These are phyloP conservation scores for Nepenthes gracilis DNA, from an alignment of 148 eudicot genomes.

Conservation along the genomic window DNA sequence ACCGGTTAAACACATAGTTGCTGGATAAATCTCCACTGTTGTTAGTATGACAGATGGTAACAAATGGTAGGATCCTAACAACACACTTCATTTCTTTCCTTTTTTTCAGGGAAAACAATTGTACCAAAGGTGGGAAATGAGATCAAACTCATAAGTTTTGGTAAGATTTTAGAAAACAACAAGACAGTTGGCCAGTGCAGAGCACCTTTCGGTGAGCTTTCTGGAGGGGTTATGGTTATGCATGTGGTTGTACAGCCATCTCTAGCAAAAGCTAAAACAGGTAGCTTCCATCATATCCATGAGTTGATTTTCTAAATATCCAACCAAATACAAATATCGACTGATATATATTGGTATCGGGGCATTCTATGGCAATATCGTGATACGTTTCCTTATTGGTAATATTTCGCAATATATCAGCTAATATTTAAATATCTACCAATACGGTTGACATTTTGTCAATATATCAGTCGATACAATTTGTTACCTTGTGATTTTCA, in stretches of 20 bases:
- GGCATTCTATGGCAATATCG: too few species aligned
- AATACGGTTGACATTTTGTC: too few species aligned
- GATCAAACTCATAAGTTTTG: slow-evolving; percentile 77
- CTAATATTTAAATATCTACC: too few species aligned
- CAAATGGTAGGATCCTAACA: too few species aligned
- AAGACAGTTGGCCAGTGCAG: slow-evolving; percentile 88
- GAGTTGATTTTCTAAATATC: neutral
- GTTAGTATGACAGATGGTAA: too few species aligned
- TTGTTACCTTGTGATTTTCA: too few species aligned
- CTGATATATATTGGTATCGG: too few species aligned
- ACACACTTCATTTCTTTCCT: neutral
- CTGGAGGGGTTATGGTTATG: slow-evolving; percentile 77
- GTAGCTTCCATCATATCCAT: slow-evolving; percentile 20
- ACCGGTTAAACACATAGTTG: too few species aligned
- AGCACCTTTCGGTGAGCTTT: slow-evolving; percentile 80
- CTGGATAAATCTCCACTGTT: too few species aligned
- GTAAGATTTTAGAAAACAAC: slow-evolving; percentile 86
- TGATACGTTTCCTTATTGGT: too few species aligned
- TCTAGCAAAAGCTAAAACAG: slow-evolving; percentile 77
- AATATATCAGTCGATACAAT: too few species aligned
- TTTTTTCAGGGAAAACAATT: slow-evolving; percentile 53
- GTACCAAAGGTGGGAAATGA: slow-evolving; percentile 76
- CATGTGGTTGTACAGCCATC: slow-evolving; percentile 96
- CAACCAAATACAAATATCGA: neutral
- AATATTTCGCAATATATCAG: too few species aligned